Conservation (phyloP, 352 stramenopile species). For the Phytopythium aichiense region DNA sequence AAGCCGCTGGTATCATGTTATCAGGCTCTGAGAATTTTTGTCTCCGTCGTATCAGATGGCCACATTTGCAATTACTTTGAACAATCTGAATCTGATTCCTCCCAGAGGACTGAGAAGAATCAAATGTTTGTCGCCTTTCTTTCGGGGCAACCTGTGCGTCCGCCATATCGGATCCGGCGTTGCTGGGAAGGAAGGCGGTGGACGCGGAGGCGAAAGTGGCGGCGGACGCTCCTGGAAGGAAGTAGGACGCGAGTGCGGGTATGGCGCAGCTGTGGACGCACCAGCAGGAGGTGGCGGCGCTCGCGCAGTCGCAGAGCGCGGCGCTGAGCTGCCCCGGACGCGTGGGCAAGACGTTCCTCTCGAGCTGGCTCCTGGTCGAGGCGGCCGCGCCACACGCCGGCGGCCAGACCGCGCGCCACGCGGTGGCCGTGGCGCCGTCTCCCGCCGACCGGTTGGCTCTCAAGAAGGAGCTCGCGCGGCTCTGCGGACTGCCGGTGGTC, state of each 20-base stretch:
- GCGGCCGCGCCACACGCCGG: conserved; percentile 3
- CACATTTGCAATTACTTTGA: not conserved
- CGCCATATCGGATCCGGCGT: no score
- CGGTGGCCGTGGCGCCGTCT: conserved; percentile 42
- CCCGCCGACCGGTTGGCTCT: conserved; percentile 21
- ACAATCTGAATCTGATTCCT: not conserved
- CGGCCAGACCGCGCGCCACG: conserved; percentile 9
- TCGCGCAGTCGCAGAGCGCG: conserved; percentile 57
- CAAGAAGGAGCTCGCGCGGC: conserved; percentile 33
- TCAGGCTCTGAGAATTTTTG: not conserved
- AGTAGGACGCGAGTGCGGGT: not conserved
- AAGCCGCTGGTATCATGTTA: not conserved
- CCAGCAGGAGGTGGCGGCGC: conserved; percentile 64
- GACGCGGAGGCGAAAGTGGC: no score
- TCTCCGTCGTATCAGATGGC: not conserved
- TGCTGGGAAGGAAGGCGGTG: no score
- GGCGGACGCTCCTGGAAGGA: no score
- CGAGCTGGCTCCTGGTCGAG: conserved; percentile 49
- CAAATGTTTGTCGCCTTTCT: no score
- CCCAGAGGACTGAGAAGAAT: not conserved
- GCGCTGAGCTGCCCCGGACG: conserved; percentile 48
- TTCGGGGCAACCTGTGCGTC: no score
- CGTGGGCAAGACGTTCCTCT: conserved; percentile 73
- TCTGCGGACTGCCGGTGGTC: conserved; percentile 37
- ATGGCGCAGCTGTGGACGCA: conserved; percentile 42